Evolutionary conservation across 225 moss, liverwort and hornwort species (phyloP).

Genomic region (Asterella californica): DNA sequence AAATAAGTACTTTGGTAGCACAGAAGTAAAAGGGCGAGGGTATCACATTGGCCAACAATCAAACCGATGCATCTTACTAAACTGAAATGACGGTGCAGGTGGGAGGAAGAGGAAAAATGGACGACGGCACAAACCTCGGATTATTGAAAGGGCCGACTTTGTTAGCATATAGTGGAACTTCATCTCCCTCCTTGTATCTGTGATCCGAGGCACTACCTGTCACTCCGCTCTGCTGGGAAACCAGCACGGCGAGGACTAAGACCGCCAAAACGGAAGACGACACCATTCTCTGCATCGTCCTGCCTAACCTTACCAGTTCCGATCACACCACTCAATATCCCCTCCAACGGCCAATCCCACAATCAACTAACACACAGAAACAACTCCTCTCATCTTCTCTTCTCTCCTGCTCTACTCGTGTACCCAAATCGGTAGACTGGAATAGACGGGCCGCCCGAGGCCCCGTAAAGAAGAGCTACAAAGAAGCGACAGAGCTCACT

Average conservation of each 20-base stretch:
- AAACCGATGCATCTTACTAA: background rate
- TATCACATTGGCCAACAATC: background rate
- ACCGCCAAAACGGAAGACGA: conserved; percentile 21
- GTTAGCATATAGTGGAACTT: conserved; percentile 88
- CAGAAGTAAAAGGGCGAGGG: background rate
- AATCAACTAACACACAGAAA: background rate
- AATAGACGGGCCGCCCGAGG: too few relatives aligned
- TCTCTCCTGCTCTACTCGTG: background rate
- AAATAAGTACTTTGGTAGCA: background rate
- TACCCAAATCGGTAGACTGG: background rate
- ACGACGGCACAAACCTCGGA: conserved; percentile 58
- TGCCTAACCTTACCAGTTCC: conserved; percentile 4
- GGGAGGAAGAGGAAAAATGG: background rate
- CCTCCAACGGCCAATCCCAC: background rate
- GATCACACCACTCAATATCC: background rate
- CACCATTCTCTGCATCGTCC: conserved; percentile 28
- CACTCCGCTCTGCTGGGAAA: conserved; percentile 42
- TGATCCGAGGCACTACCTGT: conserved; percentile 60
- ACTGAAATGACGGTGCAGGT: background rate
- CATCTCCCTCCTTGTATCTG: conserved; percentile 65
- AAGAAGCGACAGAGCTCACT: background rate
- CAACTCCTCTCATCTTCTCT: background rate
- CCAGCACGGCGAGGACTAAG: conserved; percentile 18
- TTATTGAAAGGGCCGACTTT: conserved; percentile 97
- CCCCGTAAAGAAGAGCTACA: background rate